Conservation (phyloP, 352 stramenopile genomes). For the Phytophthora meadii region DNA sequence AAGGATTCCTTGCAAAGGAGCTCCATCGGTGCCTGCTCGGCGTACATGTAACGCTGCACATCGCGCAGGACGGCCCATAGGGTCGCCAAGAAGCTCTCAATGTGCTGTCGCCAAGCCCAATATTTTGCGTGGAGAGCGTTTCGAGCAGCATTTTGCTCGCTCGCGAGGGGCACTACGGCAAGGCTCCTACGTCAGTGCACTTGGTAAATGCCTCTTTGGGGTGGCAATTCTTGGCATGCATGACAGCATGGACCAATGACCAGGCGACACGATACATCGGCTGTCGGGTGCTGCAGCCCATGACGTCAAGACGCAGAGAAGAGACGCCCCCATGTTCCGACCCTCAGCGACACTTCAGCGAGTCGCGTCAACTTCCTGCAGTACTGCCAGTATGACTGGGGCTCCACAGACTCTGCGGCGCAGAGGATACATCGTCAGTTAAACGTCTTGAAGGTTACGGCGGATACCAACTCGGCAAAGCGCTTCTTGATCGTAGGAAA, state of each 20-base stretch:
- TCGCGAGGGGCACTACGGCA: background rate
- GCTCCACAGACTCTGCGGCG: background rate
- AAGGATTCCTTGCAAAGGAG: background rate
- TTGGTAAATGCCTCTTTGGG: background rate
- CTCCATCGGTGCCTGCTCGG: background rate
- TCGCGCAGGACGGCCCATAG: slow-evolving; percentile 19
- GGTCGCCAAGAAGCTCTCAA: slow-evolving; percentile 13
- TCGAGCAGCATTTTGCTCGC: background rate
- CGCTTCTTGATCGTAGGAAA: slow-evolving; percentile 9
- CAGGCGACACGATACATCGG: slow-evolving; percentile 16
- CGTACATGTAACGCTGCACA: slow-evolving; percentile 13
- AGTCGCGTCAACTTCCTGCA: background rate
- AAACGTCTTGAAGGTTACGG: slow-evolving; percentile 3
- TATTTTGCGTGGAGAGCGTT: background rate
- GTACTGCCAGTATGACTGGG: background rate
- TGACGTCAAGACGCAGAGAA: slow-evolving; percentile 14
- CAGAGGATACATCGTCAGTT: slow-evolving; percentile 1
- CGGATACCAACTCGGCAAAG: background rate
- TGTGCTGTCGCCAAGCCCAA: background rate
- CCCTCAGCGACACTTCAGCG: slow-evolving; percentile 1
- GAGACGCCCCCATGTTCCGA: slow-evolving; percentile 9
- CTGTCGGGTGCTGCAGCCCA: background rate
- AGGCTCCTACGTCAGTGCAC: background rate
- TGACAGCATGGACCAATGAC: slow-evolving; percentile 15
- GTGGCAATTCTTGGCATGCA: background rate